Evolutionary conservation across 1,139 yeast genomes (phyloP), one percentile per base, ranked within the genome.

Genomic region (Sugiyamaella xylanicola): DNA sequence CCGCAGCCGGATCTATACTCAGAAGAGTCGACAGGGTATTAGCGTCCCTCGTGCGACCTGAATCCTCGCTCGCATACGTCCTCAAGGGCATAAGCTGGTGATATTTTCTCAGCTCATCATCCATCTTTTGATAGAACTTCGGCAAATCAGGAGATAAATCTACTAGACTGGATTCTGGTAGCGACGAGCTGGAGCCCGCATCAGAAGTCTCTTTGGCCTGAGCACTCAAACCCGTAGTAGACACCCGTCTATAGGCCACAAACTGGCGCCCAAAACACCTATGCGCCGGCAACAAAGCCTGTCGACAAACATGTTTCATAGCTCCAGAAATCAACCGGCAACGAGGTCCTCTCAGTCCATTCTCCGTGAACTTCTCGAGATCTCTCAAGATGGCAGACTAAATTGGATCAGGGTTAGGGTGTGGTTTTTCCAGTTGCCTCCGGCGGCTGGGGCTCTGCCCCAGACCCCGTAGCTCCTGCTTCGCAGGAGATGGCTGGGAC

Each of bases 101-200:
- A 13, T 48, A 43, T 32, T 40, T 27, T 3, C 61, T 51, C 19
- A 59, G 35, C 17, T 54, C 55, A 20, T 59, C 53, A 20, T 54
- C 53, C 20, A 56, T 48, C 13, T 57, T 45, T 4, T 55, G 56
- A 47, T 59, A 59, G 47, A 61, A 57, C 27, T 59, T 58, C 8
- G 60, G 52, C 42, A 44, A 17, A 35, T 45, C 40, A 3, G 40
- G 48, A 7, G 48, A 45, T 2, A 45, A 19, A 2, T 32, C 15
- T 32, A 32, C 15, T n/a, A 32, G 15, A 8, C 13, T 8, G 4
- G 37, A 13, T n/a, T 32, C 37, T 32, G 15, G 37, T n/a, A 8
- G n/a, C n/a, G n/a, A n/a, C n/a, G n/a, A n/a, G n/a, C n/a, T n/a
- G 8, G 29, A 25, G 9, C 8, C 9, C 29, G 29, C 8, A 25